Evolutionary conservation across 352 stramenopile species (phyloP), one percentile per base, ranked within the genome.

Genomic region (Pythium rhizo-oryzae): DNA sequence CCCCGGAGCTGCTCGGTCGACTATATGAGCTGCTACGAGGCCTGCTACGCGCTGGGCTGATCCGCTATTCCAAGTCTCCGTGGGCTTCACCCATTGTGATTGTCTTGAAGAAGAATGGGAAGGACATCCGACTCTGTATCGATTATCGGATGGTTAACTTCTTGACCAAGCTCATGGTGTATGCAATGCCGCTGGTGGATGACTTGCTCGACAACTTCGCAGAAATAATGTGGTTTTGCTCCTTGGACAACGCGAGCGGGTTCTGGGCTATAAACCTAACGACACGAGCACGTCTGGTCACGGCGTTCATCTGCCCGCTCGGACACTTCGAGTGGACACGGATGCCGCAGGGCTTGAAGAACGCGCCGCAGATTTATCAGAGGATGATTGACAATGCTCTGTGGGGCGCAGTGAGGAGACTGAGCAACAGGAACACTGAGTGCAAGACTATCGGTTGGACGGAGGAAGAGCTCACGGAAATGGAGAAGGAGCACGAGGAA

Each of bases 261-360:
- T 72, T 57, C 25, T 72, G 65, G 65, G 65, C 58, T 0, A 24
- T 72, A 1, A 2, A 44, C 8, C 11, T 64, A 43, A 72, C 65
- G 8, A 19, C 18, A 18, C n/a, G 58, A 1, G 58, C 58, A 8
- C 21, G 33, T 4, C 8, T 28, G 1, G 47, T 67, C 8, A 67
- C 58, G 0, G 67, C 67, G 3, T 74, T 74, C 56, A 61, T 74
- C 15, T 69, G 59, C 23, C 67, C 67, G 0, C 41, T 74, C 6
- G 61, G 61, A 7, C 61, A 65, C 46, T 74, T 74, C 25, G 54
- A 74, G 24, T 74, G 61, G 67, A 4, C 65, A 8, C 13, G 61
- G 4, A 74, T 74, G 67, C 67, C 67, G 2, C 47, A 62, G 39
- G 67, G 67, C 5, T 43, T 69, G 16, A 74, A 74, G 61, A 74